phyloP scores from a whole-genome alignment of 2,329 filamentous ascomycete species.

The Ophiostoma perfectum region DNA sequence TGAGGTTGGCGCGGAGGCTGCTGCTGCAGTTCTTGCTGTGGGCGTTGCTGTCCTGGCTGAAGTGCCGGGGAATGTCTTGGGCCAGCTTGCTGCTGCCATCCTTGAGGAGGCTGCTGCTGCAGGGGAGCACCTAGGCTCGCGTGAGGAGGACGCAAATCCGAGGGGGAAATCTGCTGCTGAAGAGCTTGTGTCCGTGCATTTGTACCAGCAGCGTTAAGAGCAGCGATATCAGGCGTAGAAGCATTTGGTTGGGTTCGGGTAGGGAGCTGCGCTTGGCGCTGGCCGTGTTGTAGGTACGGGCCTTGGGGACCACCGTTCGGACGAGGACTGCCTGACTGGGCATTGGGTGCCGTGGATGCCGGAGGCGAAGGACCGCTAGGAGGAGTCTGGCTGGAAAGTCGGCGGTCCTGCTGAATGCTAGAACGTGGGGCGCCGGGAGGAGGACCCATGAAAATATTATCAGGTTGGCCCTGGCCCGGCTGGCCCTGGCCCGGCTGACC shows the following conservation, averaged over 20 bases:
- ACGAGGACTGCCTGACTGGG: slow-evolving; percentile 2
- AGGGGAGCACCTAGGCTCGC: background rate
- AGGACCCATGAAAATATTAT: too few species aligned
- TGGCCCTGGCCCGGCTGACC: background rate
- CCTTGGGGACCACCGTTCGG: slow-evolving; percentile 8
- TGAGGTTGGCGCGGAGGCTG: background rate
- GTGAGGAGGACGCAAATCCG: background rate
- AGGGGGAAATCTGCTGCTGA: slow-evolving; percentile 23
- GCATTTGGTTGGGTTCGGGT: background rate
- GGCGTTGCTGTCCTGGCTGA: background rate
- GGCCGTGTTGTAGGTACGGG: slow-evolving; percentile 22
- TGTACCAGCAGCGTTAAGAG: background rate
- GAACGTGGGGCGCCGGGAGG: too few species aligned
- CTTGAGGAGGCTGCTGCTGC: background rate
- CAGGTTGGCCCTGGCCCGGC: background rate
- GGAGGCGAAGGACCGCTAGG: background rate
- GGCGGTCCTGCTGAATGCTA: background rate
- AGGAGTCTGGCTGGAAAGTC: background rate
- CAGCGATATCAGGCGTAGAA: too few species aligned
- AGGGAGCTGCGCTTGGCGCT: slow-evolving; percentile 7
- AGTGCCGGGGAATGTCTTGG: background rate
- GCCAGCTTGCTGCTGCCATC: background rate
- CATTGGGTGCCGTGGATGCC: background rate
- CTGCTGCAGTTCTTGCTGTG: background rate
- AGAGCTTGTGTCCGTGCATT: slow-evolving; percentile 20